Conservation (phyloP, 2,329 filamentous ascomycete genomes). For the Clonostachys solani region DNA sequence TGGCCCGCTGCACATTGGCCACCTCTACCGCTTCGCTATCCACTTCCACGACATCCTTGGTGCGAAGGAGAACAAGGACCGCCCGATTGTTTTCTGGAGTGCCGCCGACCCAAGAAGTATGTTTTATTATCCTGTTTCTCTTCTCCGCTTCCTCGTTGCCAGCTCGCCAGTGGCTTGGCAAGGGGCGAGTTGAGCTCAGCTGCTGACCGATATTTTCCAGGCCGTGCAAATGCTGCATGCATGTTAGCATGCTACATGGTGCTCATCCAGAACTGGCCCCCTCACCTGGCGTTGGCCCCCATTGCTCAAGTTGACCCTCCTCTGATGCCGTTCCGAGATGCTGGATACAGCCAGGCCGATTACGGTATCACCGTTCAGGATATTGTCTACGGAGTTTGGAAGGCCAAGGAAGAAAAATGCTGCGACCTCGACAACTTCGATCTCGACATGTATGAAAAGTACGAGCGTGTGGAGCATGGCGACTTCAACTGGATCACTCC, state of each 20-base stretch:
- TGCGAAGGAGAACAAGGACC: conserved; percentile 83
- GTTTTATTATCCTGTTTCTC: conserved; percentile 21
- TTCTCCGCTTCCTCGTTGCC: neutral
- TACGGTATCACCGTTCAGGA: conserved; percentile 95
- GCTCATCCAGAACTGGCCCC: conserved; percentile 94
- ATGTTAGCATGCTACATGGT: conserved; percentile 98
- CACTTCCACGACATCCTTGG: conserved; percentile 94
- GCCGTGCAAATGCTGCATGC: conserved; percentile 89
- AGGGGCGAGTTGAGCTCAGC: neutral
- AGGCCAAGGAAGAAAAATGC: conserved; percentile 92
- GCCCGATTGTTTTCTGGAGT: conserved; percentile 95
- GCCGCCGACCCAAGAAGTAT: conserved; percentile 84
- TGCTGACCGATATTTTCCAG: conserved; percentile 30
- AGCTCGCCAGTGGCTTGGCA: neutral
- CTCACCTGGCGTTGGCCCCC: conserved; percentile 89
- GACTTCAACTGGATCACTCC: conserved; percentile 99
- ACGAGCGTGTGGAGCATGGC: conserved; percentile 92
- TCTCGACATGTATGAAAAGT: conserved; percentile 94
- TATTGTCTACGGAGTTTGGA: conserved; percentile 97
- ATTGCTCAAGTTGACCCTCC: conserved; percentile 96
- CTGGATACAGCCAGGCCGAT: conserved; percentile 96
- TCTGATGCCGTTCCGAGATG: conserved; percentile 97
- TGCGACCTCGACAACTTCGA: conserved; percentile 92
- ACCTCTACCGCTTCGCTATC: conserved; percentile 93
- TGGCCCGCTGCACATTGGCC: conserved; percentile 93